These are phyloP conservation scores for Claviceps pusilla DNA, from an alignment of 2,329 filamentous ascomycete species.

Conservation along the genomic window DNA sequence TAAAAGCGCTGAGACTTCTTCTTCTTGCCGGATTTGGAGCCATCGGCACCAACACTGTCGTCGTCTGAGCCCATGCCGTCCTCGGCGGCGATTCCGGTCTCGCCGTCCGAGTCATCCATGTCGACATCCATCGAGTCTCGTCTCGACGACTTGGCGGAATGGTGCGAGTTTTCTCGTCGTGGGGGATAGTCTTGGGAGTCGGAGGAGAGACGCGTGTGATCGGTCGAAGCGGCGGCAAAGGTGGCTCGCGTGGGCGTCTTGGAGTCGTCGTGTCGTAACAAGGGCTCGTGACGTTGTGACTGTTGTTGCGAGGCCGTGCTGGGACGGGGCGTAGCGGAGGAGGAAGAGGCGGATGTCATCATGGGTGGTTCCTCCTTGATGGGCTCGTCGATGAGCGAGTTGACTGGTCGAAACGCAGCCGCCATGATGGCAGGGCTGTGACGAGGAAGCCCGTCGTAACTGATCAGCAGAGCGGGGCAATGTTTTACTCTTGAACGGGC, in stretches of 20 bases:
- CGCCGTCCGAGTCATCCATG: constrained; percentile 62
- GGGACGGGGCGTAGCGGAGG: constrained; percentile 17
- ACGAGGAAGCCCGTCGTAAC: not conserved
- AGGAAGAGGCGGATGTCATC: constrained; percentile 19
- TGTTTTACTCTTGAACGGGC: not conserved
- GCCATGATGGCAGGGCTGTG: constrained; percentile 22
- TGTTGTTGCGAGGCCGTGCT: constrained; percentile 19
- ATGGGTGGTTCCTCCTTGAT: constrained; percentile 21
- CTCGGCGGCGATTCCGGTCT: constrained; percentile 29
- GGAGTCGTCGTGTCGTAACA: constrained; percentile 26
- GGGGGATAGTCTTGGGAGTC: constrained; percentile 25
- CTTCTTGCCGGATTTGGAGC: constrained; percentile 68
- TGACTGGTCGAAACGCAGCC: constrained; percentile 33
- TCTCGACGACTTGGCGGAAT: constrained; percentile 40
- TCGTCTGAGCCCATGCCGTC: constrained; percentile 47
- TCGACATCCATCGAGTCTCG: constrained; percentile 53
- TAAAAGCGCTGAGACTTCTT: constrained; percentile 95
- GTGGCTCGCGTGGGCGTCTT: constrained; percentile 49
- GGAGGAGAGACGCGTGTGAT: constrained; percentile 38
- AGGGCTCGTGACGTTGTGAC: constrained; percentile 13
- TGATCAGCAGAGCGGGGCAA: not conserved
- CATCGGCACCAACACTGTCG: constrained; percentile 47
- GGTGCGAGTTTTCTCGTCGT: constrained; percentile 39
- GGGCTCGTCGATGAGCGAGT: constrained; percentile 22
- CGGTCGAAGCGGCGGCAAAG: constrained; percentile 27